Conservation (phyloP, 371 early-diverging fungal species). For the Lichtheimia corymbifera region DNA sequence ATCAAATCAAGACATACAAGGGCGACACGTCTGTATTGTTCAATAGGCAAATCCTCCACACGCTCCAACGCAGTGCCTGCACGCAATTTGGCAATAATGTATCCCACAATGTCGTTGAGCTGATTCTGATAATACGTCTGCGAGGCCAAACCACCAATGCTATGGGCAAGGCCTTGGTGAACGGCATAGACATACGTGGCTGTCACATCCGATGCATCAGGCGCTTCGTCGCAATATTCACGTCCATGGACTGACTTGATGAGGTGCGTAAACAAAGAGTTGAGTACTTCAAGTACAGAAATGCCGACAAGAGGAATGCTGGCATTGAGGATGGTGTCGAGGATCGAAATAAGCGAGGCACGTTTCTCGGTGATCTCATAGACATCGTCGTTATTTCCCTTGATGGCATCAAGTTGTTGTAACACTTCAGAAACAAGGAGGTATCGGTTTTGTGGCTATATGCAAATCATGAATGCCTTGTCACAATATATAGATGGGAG, state of each 20-base stretch:
- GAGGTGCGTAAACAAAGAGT: constrained; percentile 66
- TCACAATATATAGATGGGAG: background rate
- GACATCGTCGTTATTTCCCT: constrained; percentile 18
- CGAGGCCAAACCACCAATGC: constrained; percentile 73
- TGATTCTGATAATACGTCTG: constrained; percentile 86
- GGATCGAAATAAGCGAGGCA: constrained; percentile 56
- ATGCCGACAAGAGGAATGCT: constrained; percentile 70
- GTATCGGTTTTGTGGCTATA: constrained; percentile 67
- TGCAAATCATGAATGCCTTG: no score
- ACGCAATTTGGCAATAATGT: constrained; percentile 68
- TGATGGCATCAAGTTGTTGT: constrained; percentile 52
- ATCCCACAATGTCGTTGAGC: constrained; percentile 76
- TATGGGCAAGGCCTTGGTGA: constrained; percentile 53
- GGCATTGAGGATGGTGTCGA: constrained; percentile 58
- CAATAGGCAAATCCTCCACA: constrained; percentile 48
- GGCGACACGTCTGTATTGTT: constrained; percentile 48
- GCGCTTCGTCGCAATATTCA: constrained; percentile 14
- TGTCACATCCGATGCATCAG: constrained; percentile 12
- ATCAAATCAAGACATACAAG: constrained; percentile 51
- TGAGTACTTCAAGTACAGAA: constrained; percentile 82
- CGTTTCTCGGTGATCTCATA: constrained; percentile 41
- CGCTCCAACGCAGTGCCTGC: constrained; percentile 42
- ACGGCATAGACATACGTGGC: constrained; percentile 41
- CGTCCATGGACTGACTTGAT: constrained; percentile 45
- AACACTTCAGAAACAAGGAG: constrained; percentile 65